Evolutionary conservation across 2,329 filamentous ascomycete genomes (phyloP), one percentile per base, ranked within the genome.

Genomic region (Pseudogymnoascus sp.): DNA sequence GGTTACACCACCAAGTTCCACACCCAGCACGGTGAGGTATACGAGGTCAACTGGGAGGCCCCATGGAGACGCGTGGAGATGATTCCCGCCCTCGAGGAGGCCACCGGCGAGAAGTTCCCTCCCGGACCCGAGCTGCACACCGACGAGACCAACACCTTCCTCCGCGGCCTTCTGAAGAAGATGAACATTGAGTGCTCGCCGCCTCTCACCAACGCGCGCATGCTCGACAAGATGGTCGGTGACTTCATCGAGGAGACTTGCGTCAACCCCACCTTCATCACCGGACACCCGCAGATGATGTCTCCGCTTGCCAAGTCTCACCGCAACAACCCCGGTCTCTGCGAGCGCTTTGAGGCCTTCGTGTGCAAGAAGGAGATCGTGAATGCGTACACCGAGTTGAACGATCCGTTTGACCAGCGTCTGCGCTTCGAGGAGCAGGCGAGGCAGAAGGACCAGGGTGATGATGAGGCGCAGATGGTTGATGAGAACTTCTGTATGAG

Each of bases 351-450:
- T 75, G 94, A 99, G 77, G 92, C 90, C 9, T 99, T 99, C 68
- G 94, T 97, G 50, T 91, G 88, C 81, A 95, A 91, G 82, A 95
- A 94, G 84, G 93, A 97, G 74, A 97, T 97, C 67, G 88, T 88
- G 70, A 97, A 99, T 72, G 92, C 92, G 5, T 80, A 97, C 78
- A 97, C 93, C 38, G 94, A 99, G 84, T 87, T 99, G 82, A 95
- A 96, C 81, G 90, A 97, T 70, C 91, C 93, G 61, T 93, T 96
- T 70, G 92, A 97, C 75, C 94, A 99, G 79, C 85, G 94, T 64
- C 78, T 93, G 65, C 86, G 91, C 30, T 93, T 93, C 74, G 91
- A 96, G 75, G 93, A 97, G 83, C 94, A 99, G 78, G 93, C 92
- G 4, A 83, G 85, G 69, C 92, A 97, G 80, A 97, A 97, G 84